Base-by-base conservation (phyloP, 192 early-diverging fungal species). In the Coemansia sp. region DNA sequence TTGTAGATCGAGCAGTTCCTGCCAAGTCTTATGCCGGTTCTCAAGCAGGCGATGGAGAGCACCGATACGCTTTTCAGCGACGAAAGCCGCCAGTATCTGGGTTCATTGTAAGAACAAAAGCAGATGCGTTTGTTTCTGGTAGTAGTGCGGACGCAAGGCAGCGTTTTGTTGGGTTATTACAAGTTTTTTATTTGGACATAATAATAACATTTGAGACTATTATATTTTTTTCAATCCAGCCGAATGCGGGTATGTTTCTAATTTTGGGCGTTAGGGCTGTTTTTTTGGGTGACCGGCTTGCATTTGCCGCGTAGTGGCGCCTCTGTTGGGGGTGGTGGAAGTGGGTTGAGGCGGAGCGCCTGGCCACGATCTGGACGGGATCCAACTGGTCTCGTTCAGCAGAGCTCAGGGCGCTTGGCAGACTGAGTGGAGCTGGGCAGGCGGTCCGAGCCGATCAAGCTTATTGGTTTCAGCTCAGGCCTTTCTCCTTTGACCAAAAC, bases 1-100 rank as follows among this genome's bases (percentile, higher is more conserved):
- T 0, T 71, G 73, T 81, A 81, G 78, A 59, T 81, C 54, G 78
- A 81, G 67, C 66, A 56, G 48, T 75, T 68, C 42, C 45, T 69
- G 38, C 59, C 69, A 22, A 63, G 58, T 50, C 70, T 81, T 63
- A 63, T 29, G 66, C 68, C 78, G 10, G 78, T 81, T 55, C 69
- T 81, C 51, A 72, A 75, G 67, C 69, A 81, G 56, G 78, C 78
- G 28, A 61, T 81, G 69, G 66, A 64, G 42, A 67, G 71, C 56
- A 59, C 73, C n/a, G 69, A 65, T 22, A 68, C 78, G 25, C 66
- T 81, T 60, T 55, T 81, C 17, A 81, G 64, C 60, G 72, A 71
- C 33, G 73, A 75, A 60, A 81, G 78, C 73, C 68, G 66, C 48
- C 73, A 72, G 69, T 75, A 72, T 28, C 66, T 81, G 8, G 49